Percentiles rank a stretch among this genome's conserved stretches.
phyloP scores from a whole-genome alignment of 1,284 basidiomycete genomes.

The Bjerkandera adusta region DNA sequence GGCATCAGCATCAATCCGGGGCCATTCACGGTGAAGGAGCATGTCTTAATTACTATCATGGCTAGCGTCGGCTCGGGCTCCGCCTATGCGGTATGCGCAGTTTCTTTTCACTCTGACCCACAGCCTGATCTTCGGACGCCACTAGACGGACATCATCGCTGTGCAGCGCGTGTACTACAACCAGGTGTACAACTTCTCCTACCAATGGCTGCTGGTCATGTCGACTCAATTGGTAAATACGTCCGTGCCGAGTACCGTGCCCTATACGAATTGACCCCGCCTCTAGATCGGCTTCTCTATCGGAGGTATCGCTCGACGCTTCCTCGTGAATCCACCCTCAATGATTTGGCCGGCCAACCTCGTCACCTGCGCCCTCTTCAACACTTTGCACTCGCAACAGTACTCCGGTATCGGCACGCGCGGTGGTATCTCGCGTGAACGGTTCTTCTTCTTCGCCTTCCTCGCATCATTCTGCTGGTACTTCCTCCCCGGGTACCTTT shows the following conservation, averaged over 20 bases:
- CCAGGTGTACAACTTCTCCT: constrained; percentile 39
- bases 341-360: constrained; percentile 82
- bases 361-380: constrained; percentile 56
- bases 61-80: constrained; percentile 62
- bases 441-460: constrained; percentile 50
- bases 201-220: constrained; percentile 58
- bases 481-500: constrained; percentile 50
- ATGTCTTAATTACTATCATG: constrained; percentile 76
- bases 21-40: constrained; percentile 73
- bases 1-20: constrained; percentile 58
- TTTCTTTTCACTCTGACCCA: not conserved
- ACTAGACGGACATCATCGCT: constrained; percentile 58
- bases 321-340: constrained; percentile 73
- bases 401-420: constrained; percentile 47
- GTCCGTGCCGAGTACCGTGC: too few species aligned
- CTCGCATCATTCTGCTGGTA: constrained; percentile 43
- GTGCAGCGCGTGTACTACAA: constrained; percentile 61
- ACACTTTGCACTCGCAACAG: constrained; percentile 54
- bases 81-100: constrained; percentile 54
- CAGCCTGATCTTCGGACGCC: not conserved
- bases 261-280: not conserved
- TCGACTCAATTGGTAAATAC: constrained; percentile 46
- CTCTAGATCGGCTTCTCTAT: constrained; percentile 61
- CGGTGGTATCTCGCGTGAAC: constrained; percentile 45
- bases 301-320: constrained; percentile 58